phyloP scores from a whole-genome alignment of 495 filamentous ascomycete genomes.

The Penicillium cataractarum region DNA sequence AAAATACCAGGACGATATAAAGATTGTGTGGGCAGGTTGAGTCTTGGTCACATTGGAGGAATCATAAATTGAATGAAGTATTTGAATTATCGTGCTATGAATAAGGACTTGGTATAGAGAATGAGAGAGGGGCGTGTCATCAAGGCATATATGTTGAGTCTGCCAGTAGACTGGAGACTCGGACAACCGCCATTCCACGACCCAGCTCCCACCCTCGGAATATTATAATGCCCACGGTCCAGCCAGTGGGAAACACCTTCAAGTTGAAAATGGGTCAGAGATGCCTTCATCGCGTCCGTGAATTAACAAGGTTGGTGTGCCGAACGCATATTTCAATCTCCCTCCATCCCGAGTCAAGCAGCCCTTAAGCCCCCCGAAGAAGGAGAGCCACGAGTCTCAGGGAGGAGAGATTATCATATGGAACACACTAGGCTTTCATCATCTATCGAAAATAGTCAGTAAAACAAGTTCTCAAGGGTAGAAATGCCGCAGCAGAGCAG shows the following conservation, averaged over 20 bases:
- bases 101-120: neutral
- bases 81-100: neutral
- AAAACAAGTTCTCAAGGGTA: conserved; percentile 4
- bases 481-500: neutral
- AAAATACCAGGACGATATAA: neutral
- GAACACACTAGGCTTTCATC: conserved; percentile 99
- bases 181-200: conserved; percentile 13
- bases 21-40: neutral
- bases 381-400: conserved; percentile 79
- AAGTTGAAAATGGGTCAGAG: conserved; percentile 73
- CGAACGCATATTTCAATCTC: conserved; percentile 97
- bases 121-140: conserved; percentile 20
- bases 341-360: conserved; percentile 64
- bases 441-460: conserved; percentile 67
- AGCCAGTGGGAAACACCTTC: conserved; percentile 41
- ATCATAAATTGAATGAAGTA: neutral
- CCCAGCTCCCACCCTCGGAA: conserved; percentile 4
- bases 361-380: conserved; percentile 89
- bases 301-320: conserved; percentile 96
- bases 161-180: neutral
- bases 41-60: neutral
- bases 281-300: conserved; percentile 97
- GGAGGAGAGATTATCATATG: conserved; percentile 76
- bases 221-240: conserved; percentile 11
- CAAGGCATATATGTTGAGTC: neutral